Evolutionary conservation across 140 eudicot species (phyloP), one percentile per base, ranked within the genome.

Genomic region (Anethum foeniculum): DNA sequence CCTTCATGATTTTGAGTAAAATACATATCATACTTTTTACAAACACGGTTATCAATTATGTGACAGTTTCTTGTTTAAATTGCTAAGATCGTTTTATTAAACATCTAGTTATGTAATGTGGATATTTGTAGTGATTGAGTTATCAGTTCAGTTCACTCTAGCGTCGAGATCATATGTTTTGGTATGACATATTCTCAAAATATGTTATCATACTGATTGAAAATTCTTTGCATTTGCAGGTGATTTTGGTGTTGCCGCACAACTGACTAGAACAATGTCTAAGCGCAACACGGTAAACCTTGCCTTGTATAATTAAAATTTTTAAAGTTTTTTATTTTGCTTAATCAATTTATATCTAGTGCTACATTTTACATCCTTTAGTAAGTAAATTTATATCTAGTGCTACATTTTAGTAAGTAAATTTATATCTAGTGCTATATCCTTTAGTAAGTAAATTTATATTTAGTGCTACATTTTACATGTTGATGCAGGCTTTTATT

Each of bases 161-260:
- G 30, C 27, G 2, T n/a, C 28, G 60, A 52, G 67, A 11, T 60
- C n/a, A 62, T 62, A 47, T 25, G 32, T 80, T 73, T 74, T 83
- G 71, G 56, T 78, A 75, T 28, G 23, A 67, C 74, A 67, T 56
- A 56, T 60, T n/a, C 32, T 65, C 16, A 30, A 65, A 65, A 3
- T 67, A 67, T 30, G 65, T 74, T 51, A 39, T 38, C 51, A 65
- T 28, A 60, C 34, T 21, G 56, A 43, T 11, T 43, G 9, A 13
- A 84, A 9, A 68, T 77, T 34, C 67, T 52, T 79, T 68, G 78
- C 25, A 79, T 49, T 82, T 64, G 83, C 92, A 95, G 99, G 99
- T 88, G 99, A 95, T 86, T 95, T 95, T 86, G 99, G 99, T 48
- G 97, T 95, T 92, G 97, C 99, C 71, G 99, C 97, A 81, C 99